Base-by-base conservation (phyloP, 192 early-diverging fungal species). In the Phlyctochytrium planicorne region DNA sequence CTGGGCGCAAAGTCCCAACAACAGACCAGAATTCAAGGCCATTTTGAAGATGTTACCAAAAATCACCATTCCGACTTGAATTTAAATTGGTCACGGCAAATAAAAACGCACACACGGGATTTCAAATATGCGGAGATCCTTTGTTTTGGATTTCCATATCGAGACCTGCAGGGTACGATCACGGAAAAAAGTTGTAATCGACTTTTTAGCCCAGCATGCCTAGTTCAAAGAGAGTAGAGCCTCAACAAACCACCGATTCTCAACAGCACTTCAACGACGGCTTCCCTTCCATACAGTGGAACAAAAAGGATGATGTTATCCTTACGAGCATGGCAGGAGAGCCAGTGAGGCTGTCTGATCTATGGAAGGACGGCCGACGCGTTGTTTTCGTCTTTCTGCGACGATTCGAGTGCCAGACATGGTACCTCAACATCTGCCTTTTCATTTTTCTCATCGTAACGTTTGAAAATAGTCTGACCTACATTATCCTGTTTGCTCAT, bases 331-430 rank as follows among this genome's bases (percentile, higher is more conserved):
- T 47, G 40, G 40, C 55, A 6, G 55, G 55, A 12, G 25, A 10
- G 27, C 6, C 10, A 6, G 27, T 57, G 14, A 14, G 27, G 55
- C 10, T 57, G 25, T 12, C 20, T 10, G 55, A 57, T 29, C 55
- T 57, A 27, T 57, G 55, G 12, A 29, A 14, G 20, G 55, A 29
- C 55, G 40, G 40, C 40, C 10, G 25, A 27, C 10, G 25, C 12
- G 55, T 57, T 29, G 27, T 57, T 27, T 57, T 57, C 55, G 25
- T 57, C 55, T 57, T 57, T 27, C 55, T 57, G 20, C 55, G 55
- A 4, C 55, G 55, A 14, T 57, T 57, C 27, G 55, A 29, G 20
- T 57, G 55, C 25, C 55, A 57, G 55, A 57, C 55, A 12, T 57
- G 55, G 55, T 57, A 29, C n/a, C n/a, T n/a, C n/a, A n/a, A n/a